Conservation (phyloP, 1,284 basidiomycete species). For the Fistulina hepatica region DNA sequence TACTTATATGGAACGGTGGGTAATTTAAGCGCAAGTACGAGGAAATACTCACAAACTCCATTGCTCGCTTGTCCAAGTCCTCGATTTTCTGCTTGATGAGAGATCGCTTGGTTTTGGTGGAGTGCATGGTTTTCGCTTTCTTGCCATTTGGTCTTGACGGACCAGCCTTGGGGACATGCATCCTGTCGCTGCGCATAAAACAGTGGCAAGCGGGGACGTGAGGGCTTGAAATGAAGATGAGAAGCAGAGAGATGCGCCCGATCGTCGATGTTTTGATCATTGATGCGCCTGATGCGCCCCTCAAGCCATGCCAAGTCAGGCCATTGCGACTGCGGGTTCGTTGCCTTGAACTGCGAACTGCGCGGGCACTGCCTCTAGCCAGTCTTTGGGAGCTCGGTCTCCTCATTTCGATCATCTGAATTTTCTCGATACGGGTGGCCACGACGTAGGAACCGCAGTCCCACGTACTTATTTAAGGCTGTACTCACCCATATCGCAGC, state of each 20-base stretch:
- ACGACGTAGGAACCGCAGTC: no score
- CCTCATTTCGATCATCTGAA: no score
- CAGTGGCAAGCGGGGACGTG: not conserved
- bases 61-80: constrained; percentile 39
- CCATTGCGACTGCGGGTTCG: no score
- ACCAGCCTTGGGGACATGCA: constrained; percentile 9
- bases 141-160: constrained; percentile 17
- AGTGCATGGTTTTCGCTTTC: constrained; percentile 16
- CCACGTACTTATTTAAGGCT: no score
- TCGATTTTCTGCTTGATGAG: constrained; percentile 48
- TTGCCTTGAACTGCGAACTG: no score
- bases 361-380: no score
- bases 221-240: not conserved
- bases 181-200: not conserved
- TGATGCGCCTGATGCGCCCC: no score
- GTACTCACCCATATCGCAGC: not conserved
- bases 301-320: no score
- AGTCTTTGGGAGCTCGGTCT: no score
- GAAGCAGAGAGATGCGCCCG: not conserved
- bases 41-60: constrained; percentile 42
- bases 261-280: constrained; percentile 3
- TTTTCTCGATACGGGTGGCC: no score
- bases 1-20: constrained; percentile 19
- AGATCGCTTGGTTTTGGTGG: constrained; percentile 30
- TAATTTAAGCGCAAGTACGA: not conserved